These are phyloP conservation scores for Beta lomatogona DNA, from an alignment of 179 eudicot genomes.

Conservation along the genomic window DNA sequence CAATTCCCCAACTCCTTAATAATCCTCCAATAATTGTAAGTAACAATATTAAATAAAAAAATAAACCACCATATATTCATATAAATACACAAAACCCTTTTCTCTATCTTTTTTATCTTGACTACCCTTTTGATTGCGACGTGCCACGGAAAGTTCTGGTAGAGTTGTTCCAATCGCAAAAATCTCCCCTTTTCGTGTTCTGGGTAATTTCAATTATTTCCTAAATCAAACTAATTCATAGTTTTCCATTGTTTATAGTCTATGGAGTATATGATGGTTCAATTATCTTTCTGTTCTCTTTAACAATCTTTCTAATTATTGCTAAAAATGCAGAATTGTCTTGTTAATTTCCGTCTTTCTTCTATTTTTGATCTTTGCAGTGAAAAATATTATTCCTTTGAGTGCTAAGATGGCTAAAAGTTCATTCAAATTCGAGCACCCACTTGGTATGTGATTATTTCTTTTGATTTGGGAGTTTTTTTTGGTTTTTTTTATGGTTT, in stretches of 20 bases:
- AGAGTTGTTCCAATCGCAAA: constrained; percentile 2
- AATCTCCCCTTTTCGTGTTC: constrained; percentile 17
- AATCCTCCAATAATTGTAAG: too few relatives aligned
- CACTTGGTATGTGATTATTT: constrained; percentile 31
- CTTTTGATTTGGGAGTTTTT: not conserved
- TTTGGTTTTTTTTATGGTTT: not conserved
- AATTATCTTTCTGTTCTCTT: not conserved
- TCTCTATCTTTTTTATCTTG: not conserved
- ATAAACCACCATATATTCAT: not conserved
- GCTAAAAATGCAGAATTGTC: not conserved
- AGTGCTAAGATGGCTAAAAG: constrained; percentile 31
- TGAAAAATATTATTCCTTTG: not conserved
- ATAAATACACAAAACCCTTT: constrained; percentile 12
- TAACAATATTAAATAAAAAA: not conserved
- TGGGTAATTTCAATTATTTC: constrained; percentile 4
- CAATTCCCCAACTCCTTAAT: not conserved
- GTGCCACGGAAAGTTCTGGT: not conserved
- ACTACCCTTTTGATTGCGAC: constrained; percentile 14
- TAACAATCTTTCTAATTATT: not conserved
- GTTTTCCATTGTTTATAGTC: not conserved
- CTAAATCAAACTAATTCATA: not conserved
- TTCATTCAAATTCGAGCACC: constrained; percentile 38
- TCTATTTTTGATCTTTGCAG: constrained; percentile 24
- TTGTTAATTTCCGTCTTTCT: not conserved
- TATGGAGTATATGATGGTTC: not conserved